Evolutionary conservation across 1,139 yeast genomes (phyloP), one percentile per base, ranked within the genome.

Genomic region (Candida pseudoviswanathii): DNA sequence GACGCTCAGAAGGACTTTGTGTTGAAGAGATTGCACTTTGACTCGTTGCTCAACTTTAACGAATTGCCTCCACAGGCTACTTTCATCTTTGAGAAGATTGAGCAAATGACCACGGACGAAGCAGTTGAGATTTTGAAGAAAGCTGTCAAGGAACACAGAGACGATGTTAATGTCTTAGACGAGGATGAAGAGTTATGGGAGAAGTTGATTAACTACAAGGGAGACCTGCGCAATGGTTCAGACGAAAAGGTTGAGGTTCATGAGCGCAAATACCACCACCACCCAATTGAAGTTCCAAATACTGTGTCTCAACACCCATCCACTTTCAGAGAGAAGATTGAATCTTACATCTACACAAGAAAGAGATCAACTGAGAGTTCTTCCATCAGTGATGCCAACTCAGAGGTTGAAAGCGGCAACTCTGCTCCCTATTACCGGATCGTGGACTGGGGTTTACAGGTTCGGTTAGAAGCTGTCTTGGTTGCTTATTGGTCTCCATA

Each of bases 401-500:
- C 16, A 16, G 16, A 16, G 16, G 16, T 16, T 16, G 16, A 16
- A 16, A 16, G 16, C 16, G 16, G 16, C 16, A 16, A 16, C 16
- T 16, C 16, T 16, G 16, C 16, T 16, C 16, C 16, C 16, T 16
- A 16, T 16, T 16, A 16, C 16, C 16, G 16, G 16, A 62, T 71
- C 10, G 54, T 59, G 5, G 76, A 73, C 51, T 71, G 78, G 76
- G 51, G 60, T 9, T 55, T 73, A 6, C 76, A 71, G 50, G 66
- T 67, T 10, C 62, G 73, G 33, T 47, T 71, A 10, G 80, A 75
- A 52, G 80, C 81, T 1, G 64, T 71, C 1, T 57, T 76, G 31
- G 69, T 75, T n/a, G 72, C 71, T 33, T 75, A 51, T 53, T 80
- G 75, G 57, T 73, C 78, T 5, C 80, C 80, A 16, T 76, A 75